phyloP scores from a whole-genome alignment of 768 basidiomycete genomes.

The Dentipellis sp. region DNA sequence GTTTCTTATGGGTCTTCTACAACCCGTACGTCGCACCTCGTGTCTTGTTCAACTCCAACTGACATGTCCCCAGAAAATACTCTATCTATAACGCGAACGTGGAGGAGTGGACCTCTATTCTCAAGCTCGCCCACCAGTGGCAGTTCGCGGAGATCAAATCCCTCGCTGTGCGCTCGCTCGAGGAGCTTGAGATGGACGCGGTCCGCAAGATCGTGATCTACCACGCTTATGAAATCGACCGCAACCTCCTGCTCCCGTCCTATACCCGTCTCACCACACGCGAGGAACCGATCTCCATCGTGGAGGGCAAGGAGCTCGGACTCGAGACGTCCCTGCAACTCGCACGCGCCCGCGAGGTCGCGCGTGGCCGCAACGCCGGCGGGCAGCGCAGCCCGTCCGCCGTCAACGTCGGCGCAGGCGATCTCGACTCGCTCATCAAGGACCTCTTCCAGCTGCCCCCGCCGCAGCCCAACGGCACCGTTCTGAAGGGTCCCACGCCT shows the following conservation, averaged over 20 bases:
- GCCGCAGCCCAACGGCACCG: not conserved
- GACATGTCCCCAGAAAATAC: constrained; percentile 32
- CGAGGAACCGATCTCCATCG: constrained; percentile 35
- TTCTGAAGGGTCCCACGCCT: constrained; percentile 3
- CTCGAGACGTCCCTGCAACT: constrained; percentile 46
- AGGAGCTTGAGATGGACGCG: constrained; percentile 29
- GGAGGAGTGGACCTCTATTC: constrained; percentile 44
- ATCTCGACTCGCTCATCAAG: constrained; percentile 10
- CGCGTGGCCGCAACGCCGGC: not conserved
- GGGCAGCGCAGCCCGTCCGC: not conserved
- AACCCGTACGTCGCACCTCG: constrained; percentile 19
- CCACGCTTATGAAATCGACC: constrained; percentile 41
- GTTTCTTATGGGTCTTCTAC: constrained; percentile 24
- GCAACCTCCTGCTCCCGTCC: constrained; percentile 35
- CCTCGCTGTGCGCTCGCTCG: constrained; percentile 47
- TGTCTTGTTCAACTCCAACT: constrained; percentile 19
- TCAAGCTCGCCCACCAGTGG: constrained; percentile 49
- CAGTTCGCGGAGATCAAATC: constrained; percentile 38
- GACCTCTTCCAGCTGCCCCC: constrained; percentile 7
- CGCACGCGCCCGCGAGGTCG: constrained; percentile 41
- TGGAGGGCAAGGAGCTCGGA: constrained; percentile 48
- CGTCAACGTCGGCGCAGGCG: not conserved
- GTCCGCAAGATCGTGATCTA: constrained; percentile 50
- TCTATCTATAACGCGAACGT: constrained; percentile 42
- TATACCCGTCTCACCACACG: constrained; percentile 48